phyloP scores from a whole-genome alignment of 331 rosid genomes.

The Dryas integrifolia region DNA sequence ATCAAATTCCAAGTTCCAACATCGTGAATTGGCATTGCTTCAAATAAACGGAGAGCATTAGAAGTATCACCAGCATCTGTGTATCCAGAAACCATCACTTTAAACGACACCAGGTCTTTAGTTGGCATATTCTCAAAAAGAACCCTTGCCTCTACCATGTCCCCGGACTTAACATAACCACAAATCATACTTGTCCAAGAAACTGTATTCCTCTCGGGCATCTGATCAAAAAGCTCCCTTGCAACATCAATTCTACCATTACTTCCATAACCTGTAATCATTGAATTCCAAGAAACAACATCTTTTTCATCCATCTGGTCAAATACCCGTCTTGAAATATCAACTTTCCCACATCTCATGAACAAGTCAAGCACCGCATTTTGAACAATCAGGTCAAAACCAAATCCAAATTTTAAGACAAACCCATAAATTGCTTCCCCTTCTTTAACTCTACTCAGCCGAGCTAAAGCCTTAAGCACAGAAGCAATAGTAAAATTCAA shows the following conservation, averaged over 20 bases:
- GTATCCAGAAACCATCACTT: slow-evolving; percentile 18
- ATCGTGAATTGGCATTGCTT: slow-evolving; percentile 1
- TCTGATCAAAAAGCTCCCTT: slow-evolving; percentile 7
- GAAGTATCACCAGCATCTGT: slow-evolving; percentile 1
- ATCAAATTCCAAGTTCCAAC: slow-evolving; percentile 15
- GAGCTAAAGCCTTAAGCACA: slow-evolving; percentile 16
- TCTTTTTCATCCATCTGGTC: slow-evolving; percentile 13
- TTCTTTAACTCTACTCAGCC: slow-evolving; percentile 11
- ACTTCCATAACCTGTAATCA: slow-evolving; percentile 10
- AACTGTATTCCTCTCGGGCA: slow-evolving; percentile 19
- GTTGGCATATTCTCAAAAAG: slow-evolving; percentile 16
- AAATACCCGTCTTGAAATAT: neutral
- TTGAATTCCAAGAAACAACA: slow-evolving; percentile 20
- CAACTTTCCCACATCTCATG: slow-evolving; percentile 12
- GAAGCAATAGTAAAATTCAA: slow-evolving; percentile 12
- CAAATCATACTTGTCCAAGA: slow-evolving; percentile 18
- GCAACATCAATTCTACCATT: slow-evolving; percentile 16
- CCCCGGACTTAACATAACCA: slow-evolving; percentile 13
- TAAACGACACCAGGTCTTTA: slow-evolving; percentile 13
- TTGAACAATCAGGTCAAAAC: slow-evolving; percentile 5
- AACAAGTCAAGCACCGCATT: slow-evolving; percentile 10
- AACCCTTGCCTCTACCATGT: slow-evolving; percentile 11
- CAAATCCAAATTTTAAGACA: slow-evolving; percentile 6
- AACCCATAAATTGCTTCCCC: slow-evolving; percentile 16
- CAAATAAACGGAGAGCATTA: neutral